Evolutionary conservation across 202 grass and related monocot genomes (phyloP), one percentile per base, ranked within the genome.

Genomic region (Schoenoplectus triqueter): DNA sequence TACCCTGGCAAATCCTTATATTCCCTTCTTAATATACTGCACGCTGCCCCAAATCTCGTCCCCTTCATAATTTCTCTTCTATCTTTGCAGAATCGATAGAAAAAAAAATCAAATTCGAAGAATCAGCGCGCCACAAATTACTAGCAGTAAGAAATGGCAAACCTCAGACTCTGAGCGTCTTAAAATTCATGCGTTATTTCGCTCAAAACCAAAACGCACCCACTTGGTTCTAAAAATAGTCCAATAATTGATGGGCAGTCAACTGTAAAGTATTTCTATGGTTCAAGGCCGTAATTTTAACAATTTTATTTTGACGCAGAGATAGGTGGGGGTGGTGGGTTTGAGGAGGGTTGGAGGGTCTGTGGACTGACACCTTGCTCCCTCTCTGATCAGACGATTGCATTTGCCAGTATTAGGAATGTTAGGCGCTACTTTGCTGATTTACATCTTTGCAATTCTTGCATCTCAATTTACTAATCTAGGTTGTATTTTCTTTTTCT

Each of bases 401-500:
- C 31, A 31, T 31, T 1, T 20, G 17, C 17, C n/a, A 10, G 46
- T 2, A 52, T 51, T 7, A 73, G 46, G n/a, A 51, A 51, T 50
- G 3, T 71, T 59, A 9, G 22, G 31, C n/a, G n/a, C n/a, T n/a
- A n/a, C n/a, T n/a, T 2, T 60, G 48, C 13, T 44, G 3, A 60
- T 78, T 78, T 42, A 60, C 15, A 17, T 60, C 10, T 59, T 15
- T 59, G 52, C 40, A 79, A 1, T 42, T 1, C 13, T 31, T 31
- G 10, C 3, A 11, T 74, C 18, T 21, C 0, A 44, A 79, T 31
- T 31, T 51, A 20, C 31, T 31, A 31, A 31, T 31, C 1, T 21
- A 61, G 3, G 10, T 75, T 73, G 67, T 61, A 75, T 20, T 70
- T 73, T 19, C 3, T 56, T 66, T 85, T 2, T 70, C 56, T 66